Evolutionary conservation across 2,329 filamentous ascomycete genomes (phyloP).

Genomic region (Chaetothyriales sp.): DNA sequence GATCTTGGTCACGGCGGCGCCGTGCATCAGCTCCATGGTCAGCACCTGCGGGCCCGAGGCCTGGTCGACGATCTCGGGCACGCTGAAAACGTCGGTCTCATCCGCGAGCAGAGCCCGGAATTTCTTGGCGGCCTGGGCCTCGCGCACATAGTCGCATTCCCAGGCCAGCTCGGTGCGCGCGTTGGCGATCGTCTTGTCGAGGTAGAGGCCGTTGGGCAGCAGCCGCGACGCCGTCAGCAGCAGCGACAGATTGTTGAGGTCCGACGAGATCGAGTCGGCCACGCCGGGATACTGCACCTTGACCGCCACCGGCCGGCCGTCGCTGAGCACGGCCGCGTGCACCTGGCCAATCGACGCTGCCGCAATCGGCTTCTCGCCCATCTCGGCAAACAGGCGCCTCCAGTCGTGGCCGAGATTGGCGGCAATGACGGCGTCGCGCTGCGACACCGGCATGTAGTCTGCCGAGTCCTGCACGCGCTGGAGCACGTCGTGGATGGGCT

Average conservation of each 20-base stretch:
- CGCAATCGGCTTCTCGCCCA: slow-evolving; percentile 84
- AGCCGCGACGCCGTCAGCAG: slow-evolving; percentile 82
- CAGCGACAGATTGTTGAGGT: slow-evolving; percentile 83
- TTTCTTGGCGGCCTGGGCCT: slow-evolving; percentile 64
- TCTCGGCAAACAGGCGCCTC: slow-evolving; percentile 68
- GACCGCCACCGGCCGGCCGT: slow-evolving; percentile 66
- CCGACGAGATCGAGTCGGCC: slow-evolving; percentile 87
- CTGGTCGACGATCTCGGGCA: slow-evolving; percentile 64
- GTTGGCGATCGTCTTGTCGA: slow-evolving; percentile 95
- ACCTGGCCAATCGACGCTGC: slow-evolving; percentile 96
- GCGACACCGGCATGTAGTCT: slow-evolving; percentile 94
- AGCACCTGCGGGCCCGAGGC: slow-evolving; percentile 76
- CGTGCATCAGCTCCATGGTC: slow-evolving; percentile 85
- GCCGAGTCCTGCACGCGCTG: slow-evolving; percentile 92
- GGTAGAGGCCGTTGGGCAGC: slow-evolving; percentile 78
- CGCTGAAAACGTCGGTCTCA: slow-evolving; percentile 59
- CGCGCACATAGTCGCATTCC: slow-evolving; percentile 92
- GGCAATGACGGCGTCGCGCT: slow-evolving; percentile 70
- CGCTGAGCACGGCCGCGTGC: slow-evolving; percentile 68
- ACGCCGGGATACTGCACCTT: slow-evolving; percentile 98
- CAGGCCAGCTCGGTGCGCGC: slow-evolving; percentile 81
- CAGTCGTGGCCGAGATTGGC: slow-evolving; percentile 71
- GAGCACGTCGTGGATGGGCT: slow-evolving; percentile 72
- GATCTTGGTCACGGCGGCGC: slow-evolving; percentile 71
- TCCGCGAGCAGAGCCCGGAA: slow-evolving; percentile 67